A percentile compares a stretch with the other conserved stretches of the same genome.
phyloP scores from a whole-genome alignment of 176 grass and related monocot genomes.

The Carex parvula region DNA sequence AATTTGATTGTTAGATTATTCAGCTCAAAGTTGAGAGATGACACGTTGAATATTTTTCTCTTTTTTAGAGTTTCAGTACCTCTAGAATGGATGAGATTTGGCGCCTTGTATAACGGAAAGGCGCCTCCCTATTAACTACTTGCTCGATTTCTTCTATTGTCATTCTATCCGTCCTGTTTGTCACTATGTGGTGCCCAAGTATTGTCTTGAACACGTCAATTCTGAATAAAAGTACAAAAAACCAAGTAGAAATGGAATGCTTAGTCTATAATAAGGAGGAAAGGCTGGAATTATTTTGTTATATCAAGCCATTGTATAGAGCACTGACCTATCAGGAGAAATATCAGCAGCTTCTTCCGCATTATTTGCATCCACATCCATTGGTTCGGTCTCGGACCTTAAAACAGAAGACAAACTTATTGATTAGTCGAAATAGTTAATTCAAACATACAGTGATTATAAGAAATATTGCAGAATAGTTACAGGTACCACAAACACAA shows the following conservation, averaged over 20 bases:
- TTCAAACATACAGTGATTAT: conserved; percentile 4
- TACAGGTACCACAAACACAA: neutral
- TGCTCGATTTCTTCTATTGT: conserved; percentile 71
- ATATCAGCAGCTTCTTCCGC: conserved; percentile 46
- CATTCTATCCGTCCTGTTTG: conserved; percentile 69
- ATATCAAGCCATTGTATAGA: conserved; percentile 12
- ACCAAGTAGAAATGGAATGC: conserved; percentile 8
- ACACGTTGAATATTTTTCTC: neutral
- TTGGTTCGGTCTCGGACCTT: conserved; percentile 47
- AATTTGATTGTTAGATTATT: neutral
- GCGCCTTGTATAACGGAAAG: conserved; percentile 54
- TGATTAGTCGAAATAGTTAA: neutral
- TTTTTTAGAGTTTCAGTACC: conserved; percentile 41
- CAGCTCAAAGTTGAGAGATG: neutral
- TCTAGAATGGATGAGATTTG: conserved; percentile 76
- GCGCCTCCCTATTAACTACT: conserved; percentile 54
- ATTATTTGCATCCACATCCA: conserved; percentile 76
- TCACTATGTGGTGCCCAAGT: conserved; percentile 80
- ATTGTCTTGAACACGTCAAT: conserved; percentile 56
- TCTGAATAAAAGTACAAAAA: conserved; percentile 46
- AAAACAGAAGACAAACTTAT: conserved; percentile 21
- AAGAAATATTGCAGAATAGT: neutral
- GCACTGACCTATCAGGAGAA: conserved; percentile 54
- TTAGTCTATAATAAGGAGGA: conserved; percentile 9
- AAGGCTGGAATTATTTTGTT: neutral